Percentiles rank a stretch among this genome's conserved stretches.
These are phyloP conservation scores for Malassezia nana DNA, from an alignment of 1,284 basidiomycete genomes.

Conservation along the genomic window DNA sequence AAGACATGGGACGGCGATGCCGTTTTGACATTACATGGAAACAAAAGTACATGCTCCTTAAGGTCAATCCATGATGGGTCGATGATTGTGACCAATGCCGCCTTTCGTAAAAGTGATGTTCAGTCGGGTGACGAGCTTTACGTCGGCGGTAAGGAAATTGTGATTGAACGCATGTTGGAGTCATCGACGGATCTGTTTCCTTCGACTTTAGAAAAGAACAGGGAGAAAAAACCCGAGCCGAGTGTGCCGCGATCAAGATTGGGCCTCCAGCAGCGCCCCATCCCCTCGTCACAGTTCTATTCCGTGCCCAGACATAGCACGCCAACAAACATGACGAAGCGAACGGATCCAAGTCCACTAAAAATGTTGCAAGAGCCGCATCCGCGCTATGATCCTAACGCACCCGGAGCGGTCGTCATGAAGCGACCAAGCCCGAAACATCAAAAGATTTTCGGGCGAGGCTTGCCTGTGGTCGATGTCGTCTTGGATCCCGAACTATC, in stretches of 20 bases:
- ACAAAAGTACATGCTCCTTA: slow-evolving; percentile 25
- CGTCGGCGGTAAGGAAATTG: slow-evolving; percentile 18
- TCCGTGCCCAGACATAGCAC: neutral
- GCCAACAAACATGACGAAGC: neutral
- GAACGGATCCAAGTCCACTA: neutral
- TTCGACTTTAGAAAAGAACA: neutral
- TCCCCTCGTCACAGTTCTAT: slow-evolving; percentile 16
- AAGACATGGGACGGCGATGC: slow-evolving; percentile 70
- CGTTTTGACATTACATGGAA: slow-evolving; percentile 33
- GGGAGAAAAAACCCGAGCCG: neutral
- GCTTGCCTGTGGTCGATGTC: slow-evolving; percentile 52
- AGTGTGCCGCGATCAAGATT: neutral
- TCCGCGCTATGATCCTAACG: slow-evolving; percentile 27
- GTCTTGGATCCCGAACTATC: slow-evolving; percentile 82
- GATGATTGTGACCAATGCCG: slow-evolving; percentile 17
- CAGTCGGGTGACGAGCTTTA: slow-evolving; percentile 15
- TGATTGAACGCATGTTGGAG: slow-evolving; percentile 7
- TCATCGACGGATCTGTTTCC: neutral
- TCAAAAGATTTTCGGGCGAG: slow-evolving; percentile 57
- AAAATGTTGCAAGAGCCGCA: slow-evolving; percentile 9
- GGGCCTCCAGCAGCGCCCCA: neutral
- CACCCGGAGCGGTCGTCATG: slow-evolving; percentile 70
- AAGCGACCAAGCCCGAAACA: slow-evolving; percentile 64
- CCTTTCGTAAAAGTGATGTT: slow-evolving; percentile 5
- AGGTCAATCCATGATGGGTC: slow-evolving; percentile 31